phyloP scores from a whole-genome alignment of 2,329 filamentous ascomycete species.

The Penicillium sp. region DNA sequence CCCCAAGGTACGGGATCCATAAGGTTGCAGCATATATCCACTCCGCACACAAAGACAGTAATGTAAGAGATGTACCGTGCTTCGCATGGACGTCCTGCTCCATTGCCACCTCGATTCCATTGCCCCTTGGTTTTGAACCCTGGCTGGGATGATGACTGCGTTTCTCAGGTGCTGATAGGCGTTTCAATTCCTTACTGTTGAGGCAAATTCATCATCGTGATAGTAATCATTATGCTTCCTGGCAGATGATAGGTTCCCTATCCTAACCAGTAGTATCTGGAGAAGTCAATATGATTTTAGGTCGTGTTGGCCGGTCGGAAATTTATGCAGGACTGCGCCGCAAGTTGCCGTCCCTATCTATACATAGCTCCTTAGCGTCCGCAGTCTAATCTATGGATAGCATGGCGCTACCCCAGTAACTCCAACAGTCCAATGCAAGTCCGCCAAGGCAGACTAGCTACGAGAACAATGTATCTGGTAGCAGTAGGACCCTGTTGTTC shows the following conservation, averaged over 20 bases:
- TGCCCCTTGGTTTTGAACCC: background rate
- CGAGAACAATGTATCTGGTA: too few species aligned
- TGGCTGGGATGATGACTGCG: background rate
- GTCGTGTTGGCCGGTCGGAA: background rate
- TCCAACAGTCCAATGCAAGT: background rate
- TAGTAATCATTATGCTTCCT: background rate
- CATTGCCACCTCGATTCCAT: background rate
- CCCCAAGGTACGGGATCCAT: background rate
- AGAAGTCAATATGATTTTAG: background rate
- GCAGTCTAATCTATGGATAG: background rate
- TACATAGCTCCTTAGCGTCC: background rate
- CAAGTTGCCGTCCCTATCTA: background rate
- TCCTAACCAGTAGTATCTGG: background rate
- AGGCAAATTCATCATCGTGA: background rate
- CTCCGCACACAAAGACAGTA: background rate
- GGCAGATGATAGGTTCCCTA: background rate
- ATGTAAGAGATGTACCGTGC: background rate
- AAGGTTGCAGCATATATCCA: conserved; percentile 4
- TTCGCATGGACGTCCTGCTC: background rate
- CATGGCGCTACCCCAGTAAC: background rate
- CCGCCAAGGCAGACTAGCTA: too few species aligned
- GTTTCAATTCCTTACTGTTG: background rate
- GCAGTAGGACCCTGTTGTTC: background rate
- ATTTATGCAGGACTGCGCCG: background rate
- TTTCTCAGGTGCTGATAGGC: background rate